Percentiles rank a stretch among this genome's conserved stretches.
phyloP scores from a whole-genome alignment of 495 filamentous ascomycete species.

The Xylaria castorea region DNA sequence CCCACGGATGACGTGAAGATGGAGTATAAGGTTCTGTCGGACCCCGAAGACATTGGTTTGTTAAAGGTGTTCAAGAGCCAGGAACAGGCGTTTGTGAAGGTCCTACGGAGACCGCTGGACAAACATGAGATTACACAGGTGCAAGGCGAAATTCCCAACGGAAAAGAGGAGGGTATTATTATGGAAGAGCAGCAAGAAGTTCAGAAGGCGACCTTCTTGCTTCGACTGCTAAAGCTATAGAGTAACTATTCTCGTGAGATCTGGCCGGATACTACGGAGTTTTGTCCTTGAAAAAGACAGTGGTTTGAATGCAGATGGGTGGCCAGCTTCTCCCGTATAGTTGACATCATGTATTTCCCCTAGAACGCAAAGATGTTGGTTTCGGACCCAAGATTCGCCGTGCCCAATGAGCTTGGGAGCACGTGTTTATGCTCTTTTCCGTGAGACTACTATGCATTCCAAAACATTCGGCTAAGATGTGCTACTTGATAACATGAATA shows the following conservation, averaged over 20 bases:
- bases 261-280: background rate
- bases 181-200: slow-evolving; percentile 89
- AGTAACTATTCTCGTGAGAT: background rate
- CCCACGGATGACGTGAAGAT: slow-evolving; percentile 87
- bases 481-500: background rate
- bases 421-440: background rate
- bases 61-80: slow-evolving; percentile 75
- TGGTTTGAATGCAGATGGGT: background rate
- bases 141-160: slow-evolving; percentile 66
- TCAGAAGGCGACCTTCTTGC: slow-evolving; percentile 82
- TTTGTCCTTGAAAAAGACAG: background rate
- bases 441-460: background rate
- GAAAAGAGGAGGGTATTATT: slow-evolving; percentile 68
- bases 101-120: slow-evolving; percentile 78
- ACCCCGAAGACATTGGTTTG: slow-evolving; percentile 80
- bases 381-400: background rate
- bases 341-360: slow-evolving; percentile 11
- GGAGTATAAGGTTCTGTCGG: slow-evolving; percentile 76
- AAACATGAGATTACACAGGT: slow-evolving; percentile 69
- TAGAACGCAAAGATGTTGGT: slow-evolving; percentile 6
- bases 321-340: background rate
- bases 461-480: background rate
- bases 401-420: background rate
- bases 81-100: slow-evolving; percentile 73
- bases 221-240: slow-evolving; percentile 80